Percentiles rank a stretch among this genome's conserved stretches.
Conservation (phyloP, 164 flowering plant genomes). For the Akebia trifoliata region DNA sequence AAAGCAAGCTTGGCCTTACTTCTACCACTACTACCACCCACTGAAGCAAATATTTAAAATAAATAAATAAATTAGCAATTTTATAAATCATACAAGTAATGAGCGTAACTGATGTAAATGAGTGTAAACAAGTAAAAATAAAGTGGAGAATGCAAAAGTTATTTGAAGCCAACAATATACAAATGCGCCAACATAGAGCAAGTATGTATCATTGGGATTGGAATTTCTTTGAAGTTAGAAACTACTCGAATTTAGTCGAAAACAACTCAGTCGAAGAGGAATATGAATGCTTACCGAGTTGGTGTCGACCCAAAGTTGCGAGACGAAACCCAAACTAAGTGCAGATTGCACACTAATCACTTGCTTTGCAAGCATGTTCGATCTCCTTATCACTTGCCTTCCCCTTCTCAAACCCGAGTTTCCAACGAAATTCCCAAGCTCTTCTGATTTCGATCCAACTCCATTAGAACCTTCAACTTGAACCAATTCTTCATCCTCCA, state of each 20-base stretch:
- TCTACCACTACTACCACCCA: constrained; percentile 68
- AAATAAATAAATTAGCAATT: background rate
- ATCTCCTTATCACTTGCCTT: constrained; percentile 53
- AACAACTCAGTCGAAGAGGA: no score
- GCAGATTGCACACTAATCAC: constrained; percentile 74
- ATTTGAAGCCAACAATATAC: no score
- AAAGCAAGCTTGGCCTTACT: constrained; percentile 74
- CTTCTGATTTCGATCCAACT: constrained; percentile 14
- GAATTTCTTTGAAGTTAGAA: background rate
- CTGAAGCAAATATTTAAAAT: constrained; percentile 26
- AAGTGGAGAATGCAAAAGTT: no score
- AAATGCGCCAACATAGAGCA: background rate
- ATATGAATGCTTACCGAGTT: constrained; percentile 39
- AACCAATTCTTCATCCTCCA: constrained; percentile 19
- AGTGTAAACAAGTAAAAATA: background rate
- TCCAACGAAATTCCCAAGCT: constrained; percentile 11
- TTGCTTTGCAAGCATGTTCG: constrained; percentile 75
- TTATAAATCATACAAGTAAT: background rate
- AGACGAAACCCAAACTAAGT: constrained; percentile 64
- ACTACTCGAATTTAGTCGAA: background rate
- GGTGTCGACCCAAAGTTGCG: constrained; percentile 84
- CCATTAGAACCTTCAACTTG: constrained; percentile 6
- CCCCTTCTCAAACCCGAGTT: constrained; percentile 23
- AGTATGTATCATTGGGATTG: background rate
- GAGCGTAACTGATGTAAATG: background rate